Conservation (phyloP, 306 rosid species). For the Abrus pulchellus region DNA sequence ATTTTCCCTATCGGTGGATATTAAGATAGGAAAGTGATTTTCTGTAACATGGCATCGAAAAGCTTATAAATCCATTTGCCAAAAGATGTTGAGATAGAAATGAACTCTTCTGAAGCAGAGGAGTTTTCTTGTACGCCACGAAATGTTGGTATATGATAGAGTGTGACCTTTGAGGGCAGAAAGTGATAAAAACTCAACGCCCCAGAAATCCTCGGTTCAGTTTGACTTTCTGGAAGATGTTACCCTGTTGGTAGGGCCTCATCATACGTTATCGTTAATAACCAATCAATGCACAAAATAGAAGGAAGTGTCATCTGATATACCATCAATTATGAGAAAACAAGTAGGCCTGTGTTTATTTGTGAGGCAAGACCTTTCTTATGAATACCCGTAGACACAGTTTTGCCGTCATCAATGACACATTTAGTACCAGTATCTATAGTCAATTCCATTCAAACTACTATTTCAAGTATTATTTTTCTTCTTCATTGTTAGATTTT, state of each 20-base stretch:
- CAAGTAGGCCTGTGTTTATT: neutral
- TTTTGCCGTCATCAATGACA: neutral
- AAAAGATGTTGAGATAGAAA: neutral
- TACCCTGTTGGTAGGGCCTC: slow-evolving; percentile 38
- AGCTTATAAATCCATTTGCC: neutral
- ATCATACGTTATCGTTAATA: neutral
- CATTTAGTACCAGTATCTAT: too few species aligned
- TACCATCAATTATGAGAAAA: neutral
- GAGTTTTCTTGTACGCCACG: slow-evolving; percentile 37
- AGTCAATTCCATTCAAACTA: too few species aligned
- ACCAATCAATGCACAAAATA: slow-evolving; percentile 17
- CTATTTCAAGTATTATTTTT: too few species aligned
- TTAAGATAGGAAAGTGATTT: neutral
- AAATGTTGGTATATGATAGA: slow-evolving; percentile 3
- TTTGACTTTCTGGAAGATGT: slow-evolving; percentile 30
- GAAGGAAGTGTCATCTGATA: neutral
- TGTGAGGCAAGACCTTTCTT: neutral
- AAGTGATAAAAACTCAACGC: slow-evolving; percentile 8
- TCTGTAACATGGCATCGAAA: neutral
- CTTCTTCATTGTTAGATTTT: too few species aligned
- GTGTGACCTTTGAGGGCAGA: slow-evolving; percentile 11
- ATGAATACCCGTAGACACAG: neutral
- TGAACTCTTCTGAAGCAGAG: neutral
- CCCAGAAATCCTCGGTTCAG: neutral
- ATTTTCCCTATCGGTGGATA: neutral